phyloP scores from a whole-genome alignment of 2,329 filamentous ascomycete genomes.

The Diplocarpon rosae region DNA sequence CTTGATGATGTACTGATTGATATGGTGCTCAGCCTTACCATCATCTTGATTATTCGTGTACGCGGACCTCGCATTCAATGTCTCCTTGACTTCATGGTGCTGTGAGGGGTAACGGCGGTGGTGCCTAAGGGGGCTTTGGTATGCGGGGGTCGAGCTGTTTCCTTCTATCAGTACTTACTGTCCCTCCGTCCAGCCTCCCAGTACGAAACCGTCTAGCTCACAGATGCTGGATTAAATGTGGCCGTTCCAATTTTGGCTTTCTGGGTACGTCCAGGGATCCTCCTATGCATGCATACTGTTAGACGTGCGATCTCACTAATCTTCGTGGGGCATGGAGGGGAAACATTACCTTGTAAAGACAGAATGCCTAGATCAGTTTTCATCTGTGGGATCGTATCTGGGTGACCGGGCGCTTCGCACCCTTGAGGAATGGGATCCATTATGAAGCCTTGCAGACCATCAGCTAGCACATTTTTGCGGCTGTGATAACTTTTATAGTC shows the following conservation, averaged over 20 bases:
- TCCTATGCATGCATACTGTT: constrained; percentile 7
- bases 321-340: not conserved
- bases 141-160: constrained; percentile 36
- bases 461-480: not conserved
- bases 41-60: constrained; percentile 79
- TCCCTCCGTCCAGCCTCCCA: not conserved
- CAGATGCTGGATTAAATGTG: constrained; percentile 28
- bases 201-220: constrained; percentile 12
- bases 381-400: constrained; percentile 18
- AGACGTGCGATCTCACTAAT: not conserved
- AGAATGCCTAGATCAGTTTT: constrained; percentile 30
- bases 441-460: not conserved
- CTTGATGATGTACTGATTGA: constrained; percentile 91
- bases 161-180: constrained; percentile 11
- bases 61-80: constrained; percentile 77
- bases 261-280: constrained; percentile 33
- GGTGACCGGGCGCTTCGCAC: constrained; percentile 12
- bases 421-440: not conserved
- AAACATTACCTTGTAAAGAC: constrained; percentile 34
- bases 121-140: constrained; percentile 52
- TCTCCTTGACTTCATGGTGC: constrained; percentile 66
- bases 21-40: constrained; percentile 68
- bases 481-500: not conserved
- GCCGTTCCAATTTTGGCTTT: constrained; percentile 29
- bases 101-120: constrained; percentile 50